Evolutionary conservation across 495 filamentous ascomycete genomes (phyloP), one percentile per base, ranked within the genome.

Genomic region (Aspergillus ellipticus): DNA sequence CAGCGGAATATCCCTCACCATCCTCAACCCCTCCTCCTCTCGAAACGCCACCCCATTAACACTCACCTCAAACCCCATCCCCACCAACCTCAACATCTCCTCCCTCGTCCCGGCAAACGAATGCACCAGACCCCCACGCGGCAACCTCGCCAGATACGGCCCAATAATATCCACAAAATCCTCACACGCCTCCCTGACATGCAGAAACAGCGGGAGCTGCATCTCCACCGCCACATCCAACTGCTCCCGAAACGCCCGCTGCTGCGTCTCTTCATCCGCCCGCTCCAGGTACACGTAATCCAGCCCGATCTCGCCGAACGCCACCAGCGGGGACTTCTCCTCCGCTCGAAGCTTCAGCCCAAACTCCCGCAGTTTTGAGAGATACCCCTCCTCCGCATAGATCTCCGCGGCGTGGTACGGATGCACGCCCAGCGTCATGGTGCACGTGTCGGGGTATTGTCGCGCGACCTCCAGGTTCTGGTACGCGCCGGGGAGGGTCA

Each of bases 371-470:
- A 67, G 45, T 1, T 35, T 26, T 0, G 50, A 28, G 0, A 69
- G 51, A 22, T 67, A 59, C 11, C 15, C 21, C 11, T 46, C 48
- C n/a, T 51, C 42, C 6, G 29, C 16, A 26, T 67, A 71, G 26
- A 71, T 63, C 39, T 67, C 61, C 1, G 9, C 51, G 0, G 56
- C 63, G 35, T 71, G 68, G 42, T 71, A 71, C 0, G 66, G 64
- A 48, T 69, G 66, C 26, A 69, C 62, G 3, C 68, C 66, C 4
- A 71, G 51, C 2, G 68, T 69, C 66, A 71, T 65, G 13, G 61
- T 66, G 46, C 66, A 71, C 47, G 62, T 65, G 0, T 56, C 39
- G 0, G 64, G 58, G 48, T 62, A 66, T 39, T 62, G 11, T 17
- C 56, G 58, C 5, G 57, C 55, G 13, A 61, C 24, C 5, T 57